Conservation (phyloP, 768 basidiomycete genomes). For the Ephemerocybe angulata region DNA sequence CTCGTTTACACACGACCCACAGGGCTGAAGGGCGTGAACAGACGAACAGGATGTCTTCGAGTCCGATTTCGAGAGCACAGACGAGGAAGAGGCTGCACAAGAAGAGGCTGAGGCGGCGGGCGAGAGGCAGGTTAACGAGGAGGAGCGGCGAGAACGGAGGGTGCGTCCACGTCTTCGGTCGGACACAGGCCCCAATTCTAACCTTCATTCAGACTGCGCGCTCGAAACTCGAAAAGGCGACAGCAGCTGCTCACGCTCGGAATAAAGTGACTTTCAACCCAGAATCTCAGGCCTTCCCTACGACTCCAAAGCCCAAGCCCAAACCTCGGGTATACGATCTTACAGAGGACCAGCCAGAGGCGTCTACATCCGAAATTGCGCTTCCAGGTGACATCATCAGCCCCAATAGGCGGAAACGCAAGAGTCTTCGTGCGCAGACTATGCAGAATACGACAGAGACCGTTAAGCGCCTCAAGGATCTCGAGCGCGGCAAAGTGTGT, state of each 20-base stretch:
- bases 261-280: constrained; percentile 70
- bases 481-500: constrained; percentile 58
- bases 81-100: constrained; percentile 60
- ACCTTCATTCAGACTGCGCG: constrained; percentile 59
- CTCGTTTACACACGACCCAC: no score
- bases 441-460: constrained; percentile 69
- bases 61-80: constrained; percentile 84
- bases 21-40: no score
- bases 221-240: constrained; percentile 55
- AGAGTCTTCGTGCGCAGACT: constrained; percentile 67
- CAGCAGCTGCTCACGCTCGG: constrained; percentile 63
- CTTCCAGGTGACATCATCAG: not conserved
- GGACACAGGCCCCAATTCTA: no score
- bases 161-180: no score
- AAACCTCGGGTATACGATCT: constrained; percentile 15
- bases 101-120: constrained; percentile 42
- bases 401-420: constrained; percentile 33
- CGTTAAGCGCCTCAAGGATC: constrained; percentile 59
- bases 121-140: constrained; percentile 56
- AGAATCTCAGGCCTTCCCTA: constrained; percentile 29
- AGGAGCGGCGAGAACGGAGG: constrained; percentile 51
- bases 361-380: not conserved
- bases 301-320: constrained; percentile 20
- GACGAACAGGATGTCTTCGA: constrained; percentile 82
- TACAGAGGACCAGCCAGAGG: not conserved